Conservation (phyloP, 2,329 filamentous ascomycete species). For the Diaporthe aspalathi region DNA sequence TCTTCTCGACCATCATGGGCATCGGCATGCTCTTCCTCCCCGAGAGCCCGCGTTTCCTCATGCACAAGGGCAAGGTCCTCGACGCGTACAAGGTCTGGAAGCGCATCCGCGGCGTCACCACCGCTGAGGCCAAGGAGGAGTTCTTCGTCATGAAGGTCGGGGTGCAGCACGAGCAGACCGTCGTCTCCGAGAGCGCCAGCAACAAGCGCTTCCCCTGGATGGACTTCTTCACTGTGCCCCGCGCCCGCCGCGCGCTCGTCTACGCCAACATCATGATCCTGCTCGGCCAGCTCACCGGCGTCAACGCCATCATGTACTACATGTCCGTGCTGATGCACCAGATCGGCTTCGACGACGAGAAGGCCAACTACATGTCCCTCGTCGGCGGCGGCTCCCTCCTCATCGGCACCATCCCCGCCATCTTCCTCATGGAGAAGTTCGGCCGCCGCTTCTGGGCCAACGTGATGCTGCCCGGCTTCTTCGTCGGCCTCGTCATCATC, state of each 20-base stretch:
- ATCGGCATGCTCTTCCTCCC: slow-evolving; percentile 78
- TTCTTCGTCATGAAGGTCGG: slow-evolving; percentile 79
- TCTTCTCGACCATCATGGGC: slow-evolving; percentile 74
- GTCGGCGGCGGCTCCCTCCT: slow-evolving; percentile 77
- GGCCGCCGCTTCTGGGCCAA: slow-evolving; percentile 82
- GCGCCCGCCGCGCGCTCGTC: slow-evolving; percentile 73
- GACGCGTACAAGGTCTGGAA: slow-evolving; percentile 78
- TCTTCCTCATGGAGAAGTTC: slow-evolving; percentile 78
- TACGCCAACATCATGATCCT: slow-evolving; percentile 79
- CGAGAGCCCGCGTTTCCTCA: slow-evolving; percentile 75
- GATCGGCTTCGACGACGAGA: slow-evolving; percentile 72
- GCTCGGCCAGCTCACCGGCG: slow-evolving; percentile 76
- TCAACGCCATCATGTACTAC: slow-evolving; percentile 79
- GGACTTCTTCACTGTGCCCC: slow-evolving; percentile 78
- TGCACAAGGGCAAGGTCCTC: slow-evolving; percentile 72
- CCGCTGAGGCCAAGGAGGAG: slow-evolving; percentile 71
- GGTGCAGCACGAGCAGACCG: slow-evolving; percentile 67
- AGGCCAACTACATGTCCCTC: slow-evolving; percentile 79
- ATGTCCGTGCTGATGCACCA: slow-evolving; percentile 75
- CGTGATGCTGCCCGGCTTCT: slow-evolving; percentile 77
- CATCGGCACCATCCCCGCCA: slow-evolving; percentile 74
- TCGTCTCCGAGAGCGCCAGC: slow-evolving; percentile 60
- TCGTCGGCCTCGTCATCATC: slow-evolving; percentile 75
- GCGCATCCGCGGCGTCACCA: slow-evolving; percentile 72
- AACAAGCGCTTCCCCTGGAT: slow-evolving; percentile 74